Base-by-base conservation (phyloP, 306 rosid species). In the Mimosa bimucronata region DNA sequence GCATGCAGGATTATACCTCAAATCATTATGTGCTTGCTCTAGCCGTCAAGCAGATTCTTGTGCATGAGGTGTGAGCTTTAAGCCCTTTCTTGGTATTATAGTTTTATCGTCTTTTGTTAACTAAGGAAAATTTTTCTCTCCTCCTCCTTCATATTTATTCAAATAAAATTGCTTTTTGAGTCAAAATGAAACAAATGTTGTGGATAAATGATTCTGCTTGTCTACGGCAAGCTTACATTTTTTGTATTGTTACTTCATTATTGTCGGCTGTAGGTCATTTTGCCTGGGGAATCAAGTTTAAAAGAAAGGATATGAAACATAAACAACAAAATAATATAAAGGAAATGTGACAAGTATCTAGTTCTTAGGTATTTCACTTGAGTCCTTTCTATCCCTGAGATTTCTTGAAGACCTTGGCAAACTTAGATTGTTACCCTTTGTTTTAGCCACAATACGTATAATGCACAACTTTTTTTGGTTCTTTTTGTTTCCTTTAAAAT, bases 41-140 rank as follows among this genome's bases (percentile, higher is more conserved):
- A 76, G 79, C 98, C 31, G 82, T 94, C 97, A 94, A 92, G 87
- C 92, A 94, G 88, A 84, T 92, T 82, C 81, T 94, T 88, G 77
- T 85, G 66, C 97, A 91, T 23, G 97, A 94, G 97, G 98, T 94
- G 79, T 83, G 90, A 67, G 31, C 77, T 79, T 78, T 38, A 3
- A 60, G 69, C 75, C 77, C 23, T 73, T 16, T 16, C 25, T 16
- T 73, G 75, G 29, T 23, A 15, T 70, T 66, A 50, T 61, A 38
- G 52, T 69, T 48, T 42, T 21, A 53, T 76, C 71, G 71, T 50
- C 21, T 18, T 28, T 40, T 72, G 48, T 70, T 73, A 40, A 77
- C 11, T 74, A 70, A 80, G 74, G 55, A 79, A 58, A 45, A 71
- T 68, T 46, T n/a, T 84, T 29, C 11, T 34, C 53, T 75, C 64